Conservation (phyloP, 228 moss, liverwort and hornwort genomes). For the Sphagnum fallax region DNA sequence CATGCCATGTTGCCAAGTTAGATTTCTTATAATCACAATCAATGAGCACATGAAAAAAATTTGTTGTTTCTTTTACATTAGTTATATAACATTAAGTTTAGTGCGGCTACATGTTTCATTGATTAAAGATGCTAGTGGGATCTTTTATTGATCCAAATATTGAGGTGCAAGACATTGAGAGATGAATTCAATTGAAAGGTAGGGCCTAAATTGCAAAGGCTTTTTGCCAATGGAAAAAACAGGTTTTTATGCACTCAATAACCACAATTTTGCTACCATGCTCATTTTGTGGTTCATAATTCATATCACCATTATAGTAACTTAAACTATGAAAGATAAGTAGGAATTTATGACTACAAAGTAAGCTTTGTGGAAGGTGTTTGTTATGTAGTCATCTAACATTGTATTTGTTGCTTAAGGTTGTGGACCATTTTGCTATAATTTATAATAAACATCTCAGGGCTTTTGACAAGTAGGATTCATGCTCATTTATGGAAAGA, state of each 20-base stretch:
- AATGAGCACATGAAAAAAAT: too few relatives aligned
- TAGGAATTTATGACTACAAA: too few relatives aligned
- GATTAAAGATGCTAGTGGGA: too few relatives aligned
- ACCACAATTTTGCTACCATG: neutral
- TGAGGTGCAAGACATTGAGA: conserved; percentile 70
- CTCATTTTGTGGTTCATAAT: neutral
- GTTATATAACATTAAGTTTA: too few relatives aligned
- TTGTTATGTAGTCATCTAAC: conserved; percentile 66
- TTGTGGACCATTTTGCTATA: conserved; percentile 80
- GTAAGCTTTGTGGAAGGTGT: too few relatives aligned
- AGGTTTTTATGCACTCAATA: conserved; percentile 26
- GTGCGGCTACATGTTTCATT: too few relatives aligned
- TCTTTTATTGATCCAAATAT: conserved; percentile 35
- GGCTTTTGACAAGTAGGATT: conserved; percentile 47
- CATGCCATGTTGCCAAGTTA: too few relatives aligned
- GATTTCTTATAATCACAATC: too few relatives aligned
- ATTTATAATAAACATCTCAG: conserved; percentile 86
- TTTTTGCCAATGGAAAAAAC: conserved; percentile 71
- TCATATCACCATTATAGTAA: too few relatives aligned
- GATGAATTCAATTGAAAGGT: conserved; percentile 65
- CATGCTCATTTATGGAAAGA: too few relatives aligned
- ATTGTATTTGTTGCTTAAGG: conserved; percentile 80
- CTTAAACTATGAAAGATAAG: too few relatives aligned
- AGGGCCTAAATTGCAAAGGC: conserved; percentile 68
- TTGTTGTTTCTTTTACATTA: too few relatives aligned